Percentiles rank a stretch among this genome's conserved stretches.
phyloP scores from a whole-genome alignment of 768 basidiomycete species.

The Lepiota brunneoincarnata region DNA sequence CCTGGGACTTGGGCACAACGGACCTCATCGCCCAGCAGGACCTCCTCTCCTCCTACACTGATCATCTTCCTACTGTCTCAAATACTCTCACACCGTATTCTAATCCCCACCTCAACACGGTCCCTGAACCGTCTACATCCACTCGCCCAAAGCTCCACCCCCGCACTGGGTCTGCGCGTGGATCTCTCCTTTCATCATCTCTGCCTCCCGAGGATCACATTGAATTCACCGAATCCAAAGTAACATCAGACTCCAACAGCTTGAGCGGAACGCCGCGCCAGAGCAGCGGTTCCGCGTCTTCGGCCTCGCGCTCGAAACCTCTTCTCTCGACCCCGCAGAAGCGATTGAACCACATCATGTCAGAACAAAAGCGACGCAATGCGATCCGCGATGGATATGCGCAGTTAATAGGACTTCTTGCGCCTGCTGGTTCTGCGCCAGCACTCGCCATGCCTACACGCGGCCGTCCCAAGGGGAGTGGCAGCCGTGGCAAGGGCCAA shows the following conservation, averaged over 20 bases:
- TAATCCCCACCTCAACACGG: constrained; percentile 44
- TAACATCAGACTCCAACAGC: constrained; percentile 21
- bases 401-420: constrained; percentile 77
- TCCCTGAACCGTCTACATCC: constrained; percentile 40
- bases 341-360: constrained; percentile 90
- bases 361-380: constrained; percentile 90
- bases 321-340: constrained; percentile 84
- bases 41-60: constrained; percentile 19
- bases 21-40: constrained; percentile 6
- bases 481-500: constrained; percentile 59
- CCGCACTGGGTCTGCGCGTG: constrained; percentile 24
- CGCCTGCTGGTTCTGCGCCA: constrained; percentile 69
- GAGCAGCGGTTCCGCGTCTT: constrained; percentile 9
- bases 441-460: constrained; percentile 73
- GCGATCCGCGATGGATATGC: constrained; percentile 90
- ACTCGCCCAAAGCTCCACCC: constrained; percentile 28
- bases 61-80: constrained; percentile 25
- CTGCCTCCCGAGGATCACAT: constrained; percentile 21
- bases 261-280: neutral
- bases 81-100: constrained; percentile 37
- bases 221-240: constrained; percentile 20
- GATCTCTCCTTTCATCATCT: constrained; percentile 20
- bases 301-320: constrained; percentile 46
- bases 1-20: constrained; percentile 49
- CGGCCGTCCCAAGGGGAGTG: constrained; percentile 79